Percentiles rank a stretch among this genome's conserved stretches.
phyloP scores from a whole-genome alignment of 805 yeast genomes.

The Kodamaea kaohsiungensis region DNA sequence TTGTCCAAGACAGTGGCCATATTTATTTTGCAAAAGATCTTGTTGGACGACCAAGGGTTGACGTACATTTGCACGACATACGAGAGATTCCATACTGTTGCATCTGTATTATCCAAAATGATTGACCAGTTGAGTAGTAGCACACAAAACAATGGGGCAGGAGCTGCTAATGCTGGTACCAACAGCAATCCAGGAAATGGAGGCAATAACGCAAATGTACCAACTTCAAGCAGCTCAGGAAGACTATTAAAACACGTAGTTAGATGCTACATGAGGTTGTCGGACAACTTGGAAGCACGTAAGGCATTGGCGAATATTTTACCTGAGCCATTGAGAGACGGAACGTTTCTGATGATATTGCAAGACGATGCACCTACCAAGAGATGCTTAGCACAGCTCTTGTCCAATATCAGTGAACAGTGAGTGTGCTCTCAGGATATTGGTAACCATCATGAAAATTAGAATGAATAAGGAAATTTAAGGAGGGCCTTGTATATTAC shows the following conservation, averaged over 20 bases:
- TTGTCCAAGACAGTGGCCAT: constrained; percentile 95
- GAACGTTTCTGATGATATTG: constrained; percentile 74
- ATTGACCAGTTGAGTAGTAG: constrained; percentile 67
- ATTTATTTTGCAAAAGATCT: constrained; percentile 89
- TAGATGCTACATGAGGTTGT: constrained; percentile 85
- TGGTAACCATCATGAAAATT: not conserved
- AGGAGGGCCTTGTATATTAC: constrained; percentile 2
- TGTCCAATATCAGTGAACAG: constrained; percentile 56
- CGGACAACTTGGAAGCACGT: constrained; percentile 89
- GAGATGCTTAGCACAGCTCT: constrained; percentile 79
- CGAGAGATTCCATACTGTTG: constrained; percentile 92
- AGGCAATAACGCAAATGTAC: constrained; percentile 11
- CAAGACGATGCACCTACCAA: constrained; percentile 89
- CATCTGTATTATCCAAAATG: constrained; percentile 83
- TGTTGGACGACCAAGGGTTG: constrained; percentile 88
- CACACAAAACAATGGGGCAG: constrained; percentile 24
- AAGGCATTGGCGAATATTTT: constrained; percentile 78
- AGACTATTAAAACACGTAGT: constrained; percentile 90
- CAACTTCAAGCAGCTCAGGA: constrained; percentile 55
- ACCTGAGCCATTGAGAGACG: constrained; percentile 86
- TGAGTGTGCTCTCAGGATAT: not conserved
- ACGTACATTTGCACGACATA: constrained; percentile 92
- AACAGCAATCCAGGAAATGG: constrained; percentile 9
- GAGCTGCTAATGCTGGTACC: not conserved
- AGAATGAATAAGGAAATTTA: not conserved